Percentiles rank a stretch among this genome's conserved stretches.
phyloP scores from a whole-genome alignment of 495 filamentous ascomycete species.

The Neurospora discreta region DNA sequence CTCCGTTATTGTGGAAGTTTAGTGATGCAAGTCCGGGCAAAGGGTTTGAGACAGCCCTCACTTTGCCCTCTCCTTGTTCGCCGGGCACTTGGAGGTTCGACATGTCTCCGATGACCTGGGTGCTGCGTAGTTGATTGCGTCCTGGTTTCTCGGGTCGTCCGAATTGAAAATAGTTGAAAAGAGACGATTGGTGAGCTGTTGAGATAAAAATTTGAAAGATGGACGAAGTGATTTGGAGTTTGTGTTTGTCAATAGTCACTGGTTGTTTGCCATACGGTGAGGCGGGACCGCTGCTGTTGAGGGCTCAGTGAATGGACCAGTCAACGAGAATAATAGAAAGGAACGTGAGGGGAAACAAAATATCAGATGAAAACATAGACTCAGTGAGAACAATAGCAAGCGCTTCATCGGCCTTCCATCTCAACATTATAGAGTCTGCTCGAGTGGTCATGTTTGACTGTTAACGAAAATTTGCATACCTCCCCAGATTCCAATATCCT shows the following conservation, averaged over 20 bases:
- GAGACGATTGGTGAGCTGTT: background rate
- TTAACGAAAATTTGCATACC: background rate
- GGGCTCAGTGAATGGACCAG: background rate
- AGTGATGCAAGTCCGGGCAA: background rate
- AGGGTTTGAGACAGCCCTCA: background rate
- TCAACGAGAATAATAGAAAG: background rate
- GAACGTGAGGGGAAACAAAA: background rate
- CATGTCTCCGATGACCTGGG: background rate
- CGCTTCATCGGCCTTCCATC: background rate
- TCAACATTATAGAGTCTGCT: background rate
- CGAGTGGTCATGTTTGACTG: background rate
- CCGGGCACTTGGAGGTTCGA: background rate
- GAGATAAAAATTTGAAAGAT: background rate
- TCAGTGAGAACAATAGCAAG: background rate
- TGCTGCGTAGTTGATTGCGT: background rate
- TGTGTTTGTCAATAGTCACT: background rate
- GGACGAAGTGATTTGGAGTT: background rate
- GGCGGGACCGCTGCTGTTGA: background rate
- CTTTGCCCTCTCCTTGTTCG: background rate
- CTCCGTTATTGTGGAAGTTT: background rate
- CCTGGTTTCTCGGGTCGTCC: background rate
- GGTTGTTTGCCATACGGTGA: background rate
- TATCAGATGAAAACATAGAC: background rate
- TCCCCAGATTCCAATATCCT: background rate
- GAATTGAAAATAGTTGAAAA: background rate